Conservation (phyloP, 1,139 yeast species). For the Debaryomyces psychrophilus region DNA sequence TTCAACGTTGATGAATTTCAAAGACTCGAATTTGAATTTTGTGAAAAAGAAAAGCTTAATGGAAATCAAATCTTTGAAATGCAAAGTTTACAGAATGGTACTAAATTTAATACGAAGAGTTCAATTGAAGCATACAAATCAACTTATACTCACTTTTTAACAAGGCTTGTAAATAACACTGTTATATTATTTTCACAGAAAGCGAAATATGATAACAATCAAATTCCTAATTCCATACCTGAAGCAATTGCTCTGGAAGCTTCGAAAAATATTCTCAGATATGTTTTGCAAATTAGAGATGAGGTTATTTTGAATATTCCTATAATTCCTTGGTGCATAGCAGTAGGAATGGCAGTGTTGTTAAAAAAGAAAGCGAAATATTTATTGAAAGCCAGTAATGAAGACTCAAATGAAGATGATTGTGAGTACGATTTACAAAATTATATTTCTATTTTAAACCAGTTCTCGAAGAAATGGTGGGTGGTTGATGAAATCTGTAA, state of each 20-base stretch:
- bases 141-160: slow-evolving; percentile 22
- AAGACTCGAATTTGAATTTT: slow-evolving; percentile 29
- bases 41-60: slow-evolving; percentile 23
- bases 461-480: slow-evolving; percentile 31
- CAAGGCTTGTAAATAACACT: slow-evolving; percentile 32
- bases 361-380: slow-evolving; percentile 17
- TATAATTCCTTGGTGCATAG: slow-evolving; percentile 32
- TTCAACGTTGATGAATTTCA: slow-evolving; percentile 33
- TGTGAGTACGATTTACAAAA: slow-evolving; percentile 20
- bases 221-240: slow-evolving; percentile 27
- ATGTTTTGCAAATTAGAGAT: slow-evolving; percentile 23
- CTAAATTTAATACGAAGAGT: neutral
- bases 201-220: slow-evolving; percentile 29
- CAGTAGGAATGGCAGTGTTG: slow-evolving; percentile 22
- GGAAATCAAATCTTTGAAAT: slow-evolving; percentile 1
- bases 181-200: slow-evolving; percentile 32
- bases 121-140: slow-evolving; percentile 8
- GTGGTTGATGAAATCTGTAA: slow-evolving; percentile 33
- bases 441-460: slow-evolving; percentile 25
- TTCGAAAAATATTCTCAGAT: slow-evolving; percentile 31
- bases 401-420: slow-evolving; percentile 9
- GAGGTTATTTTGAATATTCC: slow-evolving; percentile 30
- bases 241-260: slow-evolving; percentile 28
- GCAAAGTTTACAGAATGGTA: neutral
- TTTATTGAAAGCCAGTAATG: slow-evolving; percentile 9